Percentiles rank a stretch among this genome's conserved stretches.
phyloP scores from a whole-genome alignment of 2,329 filamentous ascomycete genomes.

The Xylariaceae sp. region DNA sequence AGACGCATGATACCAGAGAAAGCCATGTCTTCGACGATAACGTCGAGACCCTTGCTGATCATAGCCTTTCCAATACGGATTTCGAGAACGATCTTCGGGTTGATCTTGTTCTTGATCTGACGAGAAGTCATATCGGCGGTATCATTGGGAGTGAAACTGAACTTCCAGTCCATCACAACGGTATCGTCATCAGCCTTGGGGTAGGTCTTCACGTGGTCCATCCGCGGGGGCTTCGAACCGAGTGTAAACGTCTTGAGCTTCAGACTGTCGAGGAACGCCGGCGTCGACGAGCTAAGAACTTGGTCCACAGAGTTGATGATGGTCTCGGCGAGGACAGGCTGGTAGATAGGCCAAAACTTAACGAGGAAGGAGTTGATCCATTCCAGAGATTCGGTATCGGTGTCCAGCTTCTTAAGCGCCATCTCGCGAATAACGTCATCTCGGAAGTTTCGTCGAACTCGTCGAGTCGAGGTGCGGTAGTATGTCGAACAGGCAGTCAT shows the following conservation, averaged over 20 bases:
- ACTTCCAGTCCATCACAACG: constrained; percentile 99
- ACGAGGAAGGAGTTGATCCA: constrained; percentile 99
- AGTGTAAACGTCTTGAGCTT: constrained; percentile 91
- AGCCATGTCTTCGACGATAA: constrained; percentile 97
- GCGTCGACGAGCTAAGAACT: constrained; percentile 86
- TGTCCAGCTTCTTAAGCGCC: constrained; percentile 80
- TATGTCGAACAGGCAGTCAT: constrained; percentile 93
- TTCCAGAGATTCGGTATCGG: constrained; percentile 85
- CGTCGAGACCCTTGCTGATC: constrained; percentile 92
- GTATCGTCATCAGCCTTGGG: constrained; percentile 92
- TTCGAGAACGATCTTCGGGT: constrained; percentile 93
- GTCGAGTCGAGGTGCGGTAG: constrained; percentile 89
- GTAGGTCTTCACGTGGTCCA: constrained; percentile 98
- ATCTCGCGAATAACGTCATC: constrained; percentile 90
- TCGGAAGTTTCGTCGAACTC: constrained; percentile 90
- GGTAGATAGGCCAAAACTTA: constrained; percentile 99
- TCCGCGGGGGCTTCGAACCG: constrained; percentile 86
- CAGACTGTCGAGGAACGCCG: constrained; percentile 86
- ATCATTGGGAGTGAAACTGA: constrained; percentile 97
- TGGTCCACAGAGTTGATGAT: constrained; percentile 94
- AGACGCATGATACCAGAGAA: constrained; percentile 94
- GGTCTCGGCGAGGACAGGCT: constrained; percentile 84
- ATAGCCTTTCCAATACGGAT: constrained; percentile 93
- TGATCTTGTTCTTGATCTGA: constrained; percentile 91
- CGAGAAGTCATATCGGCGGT: constrained; percentile 82